These are phyloP conservation scores for Buxus sempervirens DNA, from an alignment of 164 flowering plant species.

Conservation along the genomic window DNA sequence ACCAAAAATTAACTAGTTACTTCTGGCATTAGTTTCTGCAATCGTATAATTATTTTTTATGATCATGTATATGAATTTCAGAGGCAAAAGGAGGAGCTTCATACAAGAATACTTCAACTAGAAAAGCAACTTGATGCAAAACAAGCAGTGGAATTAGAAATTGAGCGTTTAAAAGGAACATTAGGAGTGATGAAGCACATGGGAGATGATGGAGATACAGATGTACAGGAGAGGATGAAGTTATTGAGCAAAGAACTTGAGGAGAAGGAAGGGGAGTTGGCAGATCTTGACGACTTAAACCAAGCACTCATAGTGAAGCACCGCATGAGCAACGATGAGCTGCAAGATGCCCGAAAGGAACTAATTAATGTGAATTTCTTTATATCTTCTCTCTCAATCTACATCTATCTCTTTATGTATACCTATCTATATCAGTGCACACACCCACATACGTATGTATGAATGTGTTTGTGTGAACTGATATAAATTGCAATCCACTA, in stretches of 20 bases:
- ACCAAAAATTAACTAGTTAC: not conserved
- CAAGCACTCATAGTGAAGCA: slow-evolving; percentile 54
- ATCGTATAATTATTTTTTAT: not conserved
- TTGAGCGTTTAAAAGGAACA: slow-evolving; percentile 62
- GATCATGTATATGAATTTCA: slow-evolving; percentile 24
- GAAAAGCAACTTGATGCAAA: slow-evolving; percentile 63
- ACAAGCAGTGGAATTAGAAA: slow-evolving; percentile 74
- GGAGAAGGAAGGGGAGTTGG: slow-evolving; percentile 58
- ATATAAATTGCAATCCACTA: no score
- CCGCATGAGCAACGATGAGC: slow-evolving; percentile 56
- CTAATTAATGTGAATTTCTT: slow-evolving; percentile 40
- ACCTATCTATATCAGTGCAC: no score
- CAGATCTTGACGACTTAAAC: slow-evolving; percentile 31
- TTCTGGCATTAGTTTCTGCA: not conserved
- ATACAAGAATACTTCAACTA: slow-evolving; percentile 40
- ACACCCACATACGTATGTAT: no score
- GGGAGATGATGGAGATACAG: slow-evolving; percentile 49
- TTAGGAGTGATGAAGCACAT: slow-evolving; percentile 60
- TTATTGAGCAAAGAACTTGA: slow-evolving; percentile 32
- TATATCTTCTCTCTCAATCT: not conserved
- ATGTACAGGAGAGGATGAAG: slow-evolving; percentile 36
- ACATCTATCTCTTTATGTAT: no score
- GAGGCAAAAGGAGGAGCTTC: slow-evolving; percentile 60
- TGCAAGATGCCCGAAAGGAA: slow-evolving; percentile 63
- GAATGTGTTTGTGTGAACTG: no score